Evolutionary conservation across 75 land plant species (phyloP).

Genomic region (Picea glauca): DNA sequence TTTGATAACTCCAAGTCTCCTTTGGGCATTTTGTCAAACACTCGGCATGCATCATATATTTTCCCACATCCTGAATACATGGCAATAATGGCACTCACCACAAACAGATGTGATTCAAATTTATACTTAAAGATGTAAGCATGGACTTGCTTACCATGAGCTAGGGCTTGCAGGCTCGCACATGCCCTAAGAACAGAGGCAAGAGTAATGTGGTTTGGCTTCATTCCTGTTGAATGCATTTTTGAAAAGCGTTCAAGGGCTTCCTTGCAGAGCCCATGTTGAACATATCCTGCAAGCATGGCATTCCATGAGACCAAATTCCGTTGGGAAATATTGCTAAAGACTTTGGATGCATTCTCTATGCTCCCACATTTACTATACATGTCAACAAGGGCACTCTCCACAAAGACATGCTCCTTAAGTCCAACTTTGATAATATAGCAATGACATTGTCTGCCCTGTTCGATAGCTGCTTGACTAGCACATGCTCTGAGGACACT

Average conservation of each 20-base stretch:
- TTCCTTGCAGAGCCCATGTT: constrained; percentile 26
- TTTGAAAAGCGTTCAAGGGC: constrained; percentile 38
- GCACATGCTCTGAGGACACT: constrained; percentile 49
- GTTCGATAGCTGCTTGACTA: constrained; percentile 17
- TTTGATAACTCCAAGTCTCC: constrained; percentile 52
- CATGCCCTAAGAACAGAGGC: constrained; percentile 39
- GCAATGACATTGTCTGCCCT: constrained; percentile 41
- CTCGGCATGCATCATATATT: constrained; percentile 29
- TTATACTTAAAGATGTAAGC: constrained; percentile 13
- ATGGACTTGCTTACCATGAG: constrained; percentile 13
- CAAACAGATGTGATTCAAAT: constrained; percentile 9
- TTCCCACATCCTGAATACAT: constrained; percentile 67
- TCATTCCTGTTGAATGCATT: constrained; percentile 31
- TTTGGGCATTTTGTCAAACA: constrained; percentile 40
- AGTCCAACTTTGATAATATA: constrained; percentile 32
- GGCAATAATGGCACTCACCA: constrained; percentile 15
- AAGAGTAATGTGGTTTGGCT: constrained; percentile 34
- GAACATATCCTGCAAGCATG: constrained; percentile 50
- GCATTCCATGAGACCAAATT: constrained; percentile 52
- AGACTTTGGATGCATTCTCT: constrained; percentile 21
- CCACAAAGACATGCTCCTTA: constrained; percentile 13
- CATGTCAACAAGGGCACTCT: constrained; percentile 34
- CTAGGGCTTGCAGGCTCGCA: constrained; percentile 17
- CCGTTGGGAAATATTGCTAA: constrained; percentile 27
- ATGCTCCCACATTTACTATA: constrained; percentile 39